Evolutionary conservation across 2,329 filamentous ascomycete species (phyloP).

Genomic region (Ceratocystis diversiconidia): DNA sequence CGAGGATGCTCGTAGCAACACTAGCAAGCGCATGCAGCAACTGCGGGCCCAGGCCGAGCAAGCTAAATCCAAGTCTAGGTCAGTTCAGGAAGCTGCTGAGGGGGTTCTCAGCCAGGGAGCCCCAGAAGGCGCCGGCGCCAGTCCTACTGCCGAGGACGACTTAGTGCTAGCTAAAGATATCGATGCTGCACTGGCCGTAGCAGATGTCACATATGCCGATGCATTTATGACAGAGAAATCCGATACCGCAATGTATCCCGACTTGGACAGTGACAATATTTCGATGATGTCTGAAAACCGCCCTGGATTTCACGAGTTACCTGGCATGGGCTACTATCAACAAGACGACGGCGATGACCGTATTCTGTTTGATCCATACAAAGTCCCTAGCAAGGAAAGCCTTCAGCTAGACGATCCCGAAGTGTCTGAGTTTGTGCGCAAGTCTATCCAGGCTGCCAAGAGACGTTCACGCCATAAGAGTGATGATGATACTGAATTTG

Average conservation of each 20-base stretch:
- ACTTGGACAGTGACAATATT: constrained; percentile 33
- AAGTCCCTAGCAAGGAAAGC: constrained; percentile 35
- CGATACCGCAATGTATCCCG: constrained; percentile 30
- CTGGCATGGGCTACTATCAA: constrained; percentile 46
- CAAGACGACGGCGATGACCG: constrained; percentile 43
- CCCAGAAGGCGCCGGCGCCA: background rate
- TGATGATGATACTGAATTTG: constrained; percentile 44
- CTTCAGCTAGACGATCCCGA: constrained; percentile 32
- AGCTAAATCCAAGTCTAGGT: constrained; percentile 32
- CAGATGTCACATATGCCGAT: background rate
- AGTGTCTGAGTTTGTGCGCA: constrained; percentile 41
- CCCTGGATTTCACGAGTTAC: constrained; percentile 31
- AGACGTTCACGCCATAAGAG: constrained; percentile 36
- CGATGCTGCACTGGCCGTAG: background rate
- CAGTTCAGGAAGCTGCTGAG: constrained; percentile 28
- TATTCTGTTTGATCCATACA: constrained; percentile 46
- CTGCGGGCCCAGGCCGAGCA: constrained; percentile 42
- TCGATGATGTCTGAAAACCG: constrained; percentile 19
- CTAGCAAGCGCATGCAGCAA: constrained; percentile 43
- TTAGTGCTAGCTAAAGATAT: background rate
- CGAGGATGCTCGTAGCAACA: constrained; percentile 42
- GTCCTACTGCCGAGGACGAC: background rate
- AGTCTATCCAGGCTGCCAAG: constrained; percentile 39
- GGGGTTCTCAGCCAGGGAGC: constrained; percentile 19
- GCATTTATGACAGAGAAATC: background rate